Conservation (phyloP, 2,329 filamentous ascomycete genomes). For the Leptographium procerum region DNA sequence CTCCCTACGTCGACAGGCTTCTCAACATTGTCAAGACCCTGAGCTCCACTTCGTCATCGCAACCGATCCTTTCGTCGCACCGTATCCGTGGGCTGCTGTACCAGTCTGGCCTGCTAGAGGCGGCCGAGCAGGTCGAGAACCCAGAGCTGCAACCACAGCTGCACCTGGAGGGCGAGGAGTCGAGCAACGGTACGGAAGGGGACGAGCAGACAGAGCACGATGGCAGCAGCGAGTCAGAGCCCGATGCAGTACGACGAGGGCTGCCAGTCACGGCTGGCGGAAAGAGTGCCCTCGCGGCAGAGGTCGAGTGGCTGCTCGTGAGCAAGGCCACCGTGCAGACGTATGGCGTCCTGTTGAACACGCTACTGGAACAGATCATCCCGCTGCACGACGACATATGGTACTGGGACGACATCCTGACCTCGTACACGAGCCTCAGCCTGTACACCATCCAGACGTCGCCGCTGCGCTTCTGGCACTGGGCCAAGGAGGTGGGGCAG, state of each 20-base stretch:
- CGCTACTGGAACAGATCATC: slow-evolving; percentile 71
- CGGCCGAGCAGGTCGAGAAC: slow-evolving; percentile 19
- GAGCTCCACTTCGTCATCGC: slow-evolving; percentile 56
- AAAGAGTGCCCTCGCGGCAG: slow-evolving; percentile 51
- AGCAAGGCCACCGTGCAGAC: slow-evolving; percentile 88
- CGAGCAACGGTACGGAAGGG: neutral
- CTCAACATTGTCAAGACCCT: slow-evolving; percentile 59
- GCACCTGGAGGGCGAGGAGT: neutral
- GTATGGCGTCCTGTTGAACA: slow-evolving; percentile 69
- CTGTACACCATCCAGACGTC: slow-evolving; percentile 81
- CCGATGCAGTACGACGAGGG: neutral
- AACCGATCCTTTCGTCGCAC: slow-evolving; percentile 46
- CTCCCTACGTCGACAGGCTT: slow-evolving; percentile 47
- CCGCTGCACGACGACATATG: slow-evolving; percentile 77
- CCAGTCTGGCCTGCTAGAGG: slow-evolving; percentile 45
- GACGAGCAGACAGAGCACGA: slow-evolving; percentile 1
- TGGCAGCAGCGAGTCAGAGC: neutral
- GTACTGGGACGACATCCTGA: slow-evolving; percentile 89
- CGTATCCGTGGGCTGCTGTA: slow-evolving; percentile 52
- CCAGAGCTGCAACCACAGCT: neutral
- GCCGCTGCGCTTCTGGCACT: slow-evolving; percentile 62
- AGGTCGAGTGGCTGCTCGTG: slow-evolving; percentile 82
- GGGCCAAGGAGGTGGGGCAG: slow-evolving; percentile 42
- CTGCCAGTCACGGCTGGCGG: neutral
- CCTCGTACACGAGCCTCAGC: slow-evolving; percentile 65